Base-by-base conservation (phyloP, 345 rosid genomes). In the Moringa oleifera region DNA sequence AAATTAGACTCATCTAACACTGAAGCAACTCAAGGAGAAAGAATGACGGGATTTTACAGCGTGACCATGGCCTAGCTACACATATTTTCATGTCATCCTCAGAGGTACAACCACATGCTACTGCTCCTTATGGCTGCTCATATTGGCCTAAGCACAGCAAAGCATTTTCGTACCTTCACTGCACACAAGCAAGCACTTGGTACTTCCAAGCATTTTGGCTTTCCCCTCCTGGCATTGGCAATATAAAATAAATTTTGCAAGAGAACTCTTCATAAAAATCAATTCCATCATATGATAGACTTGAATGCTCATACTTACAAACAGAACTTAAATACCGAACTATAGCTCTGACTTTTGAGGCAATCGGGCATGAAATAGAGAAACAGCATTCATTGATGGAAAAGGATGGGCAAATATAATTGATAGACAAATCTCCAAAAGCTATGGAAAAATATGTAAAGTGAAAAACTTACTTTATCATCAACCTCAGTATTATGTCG, bases 401-500 rank as follows among this genome's bases (percentile, higher is more conserved):
- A 25, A 13, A 23, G 33, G 33, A 28, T 28, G 5, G 8, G 3
- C 33, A 28, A 28, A 28, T 28, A 28, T 28, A 28, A 8, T 28
- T 8, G 33, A 28, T 3, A 28, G 22, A 0, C 18, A 41, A 22
- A 51, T 52, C 47, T 18, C 6, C 16, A 52, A 28, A 56, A 51
- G 52, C 22, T 22, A 57, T 53, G 57, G 25, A 67, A n/a, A n/a
- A n/a, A n/a, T n/a, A 22, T 51, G 21, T 21, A 20, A 51, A 31
- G 24, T 20, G 12, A 45, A 53, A 61, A 57, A 76, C 85, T 79
- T 77, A 90, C 99, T 70, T 94, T 94, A 64, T 94, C 99, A 87
- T 94, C 96, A 47, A 88, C 96, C 51, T 94, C 99, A n/a, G 99
- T 90, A 55, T 94, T 94, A 81, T 94, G 99, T 74, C 96, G 51